Base-by-base conservation (phyloP, 257 asterid genomes). In the Craterostigma plantagineum region DNA sequence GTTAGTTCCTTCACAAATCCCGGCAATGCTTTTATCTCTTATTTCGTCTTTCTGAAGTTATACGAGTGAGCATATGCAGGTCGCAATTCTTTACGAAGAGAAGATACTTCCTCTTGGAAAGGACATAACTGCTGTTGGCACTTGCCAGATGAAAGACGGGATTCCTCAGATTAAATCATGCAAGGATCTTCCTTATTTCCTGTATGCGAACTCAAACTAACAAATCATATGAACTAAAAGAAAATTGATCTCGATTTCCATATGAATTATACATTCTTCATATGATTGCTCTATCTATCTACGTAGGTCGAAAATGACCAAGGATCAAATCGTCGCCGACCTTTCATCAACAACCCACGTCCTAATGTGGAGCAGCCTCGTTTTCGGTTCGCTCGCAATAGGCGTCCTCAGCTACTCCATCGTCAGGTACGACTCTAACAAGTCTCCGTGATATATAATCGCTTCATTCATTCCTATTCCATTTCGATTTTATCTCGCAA, bases 11-110 rank as follows among this genome's bases (percentile, higher is more conserved):
- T 50, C 42, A 48, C 36, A 51, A 43, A 38, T 40, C 14, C 45
- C 43, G 12, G 44, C 48, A 49, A n/a, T 42, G 61, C 33, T 35
- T 27, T 16, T 30, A 33, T 34, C 53, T 56, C 30, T 38, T 34
- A 42, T 37, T 45, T 55, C 49, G 14, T 35, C 61, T 43, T 45
- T 9, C 54, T 40, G n/a, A n/a, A n/a, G n/a, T 49, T 39, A 14
- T 15, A 34, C 41, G 9, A 47, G n/a, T 11, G 43, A 15, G 43
- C 43, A 43, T 36, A 18, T 27, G 12, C 8, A 90, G 98, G 78
- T 90, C 67, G 95, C 86, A 50, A 50, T 83, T 63, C 76, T 90
- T 18, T 71, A 83, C 14, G 91, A 82, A 62, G 95, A 83, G 71
- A 77, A 90, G 63, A 71, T 83, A 54, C 87, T 90, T 48, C 87